Base-by-base conservation (phyloP, 371 early-diverging fungal species). In the Conidiobolus incongruus region DNA sequence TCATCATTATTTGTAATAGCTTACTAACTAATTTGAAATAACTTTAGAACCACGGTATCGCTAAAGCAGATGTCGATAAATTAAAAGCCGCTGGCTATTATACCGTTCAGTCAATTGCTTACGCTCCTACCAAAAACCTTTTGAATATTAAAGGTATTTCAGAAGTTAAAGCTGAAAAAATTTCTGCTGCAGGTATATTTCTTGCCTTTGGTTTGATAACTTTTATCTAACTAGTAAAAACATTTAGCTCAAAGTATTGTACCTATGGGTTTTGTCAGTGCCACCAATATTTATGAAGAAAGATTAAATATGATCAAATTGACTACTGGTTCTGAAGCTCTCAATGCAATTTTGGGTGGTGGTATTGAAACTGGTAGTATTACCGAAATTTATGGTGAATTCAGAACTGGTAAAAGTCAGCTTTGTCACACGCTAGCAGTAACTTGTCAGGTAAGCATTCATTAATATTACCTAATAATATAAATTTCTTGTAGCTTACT, bases 351-450 rank as follows among this genome's bases (percentile, higher is more conserved):
- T 17, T 66, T 99, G 13, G 93, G 91, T 45, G 92, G 81, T 39
- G 99, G 99, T 16, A 73, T 99, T 42, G 99, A 99, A 57, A 93
- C 98, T 2, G 98, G 99, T 1, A 74, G 83, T 4, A 98, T 99
- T 45, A 99, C 99, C n/a, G 99, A 99, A 56, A 66, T 99, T 2
- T 99, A 98, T 78, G 99, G 99, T 21, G 99, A 99, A 61, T 99
- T 98, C 59, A 70, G 99, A 51, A 98, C 99, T 1, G 99, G 99
- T 52, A 99, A 99, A 64, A 89, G 91, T 47, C 99, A 99, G 61
- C 47, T 99, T 15, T 98, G 99, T 59, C 98, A 98, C 53, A 97
- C 89, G 45, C 60, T 98, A 15, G 90, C 99, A 1, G 97, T 98
- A 16, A 91, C 94, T 15, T 91, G 90, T 51, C 99, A 98, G 75